phyloP scores from a whole-genome alignment of 257 asterid genomes.

The Plantago major region DNA sequence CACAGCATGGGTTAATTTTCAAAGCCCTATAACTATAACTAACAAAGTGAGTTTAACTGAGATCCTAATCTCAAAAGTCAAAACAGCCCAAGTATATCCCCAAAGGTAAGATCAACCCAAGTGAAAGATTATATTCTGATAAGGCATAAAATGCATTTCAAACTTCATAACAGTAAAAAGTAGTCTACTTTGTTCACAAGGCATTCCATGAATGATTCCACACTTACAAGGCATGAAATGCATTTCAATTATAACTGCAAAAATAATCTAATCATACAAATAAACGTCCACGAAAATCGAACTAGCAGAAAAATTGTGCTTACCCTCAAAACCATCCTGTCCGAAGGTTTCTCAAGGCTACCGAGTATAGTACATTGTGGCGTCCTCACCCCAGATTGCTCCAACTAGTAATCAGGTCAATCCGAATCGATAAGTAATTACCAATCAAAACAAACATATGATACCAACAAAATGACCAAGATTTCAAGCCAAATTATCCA shows the following conservation, averaged over 20 bases:
- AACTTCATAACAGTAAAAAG: neutral
- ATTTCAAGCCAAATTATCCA: neutral
- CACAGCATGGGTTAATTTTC: no score
- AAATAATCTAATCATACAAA: neutral
- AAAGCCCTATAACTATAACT: neutral
- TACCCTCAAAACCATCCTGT: constrained; percentile 51
- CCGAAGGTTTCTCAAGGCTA: constrained; percentile 55
- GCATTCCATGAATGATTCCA: neutral
- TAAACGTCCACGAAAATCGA: neutral
- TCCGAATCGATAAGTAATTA: constrained; percentile 13
- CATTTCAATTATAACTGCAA: neutral
- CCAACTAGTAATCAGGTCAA: constrained; percentile 45
- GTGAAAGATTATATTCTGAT: neutral
- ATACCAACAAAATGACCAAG: neutral
- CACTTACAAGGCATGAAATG: neutral
- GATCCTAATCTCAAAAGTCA: neutral
- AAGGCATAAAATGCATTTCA: constrained; percentile 6
- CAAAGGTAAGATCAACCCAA: neutral
- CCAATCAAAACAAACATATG: neutral
- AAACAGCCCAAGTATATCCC: neutral
- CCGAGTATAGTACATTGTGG: constrained; percentile 85
- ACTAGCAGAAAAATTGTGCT: constrained; percentile 13
- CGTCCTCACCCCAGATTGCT: constrained; percentile 65
- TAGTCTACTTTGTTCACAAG: neutral
- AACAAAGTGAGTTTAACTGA: neutral